Base-by-base conservation (phyloP, 78 protist genomes). In the Chrysochromulina parva region DNA sequence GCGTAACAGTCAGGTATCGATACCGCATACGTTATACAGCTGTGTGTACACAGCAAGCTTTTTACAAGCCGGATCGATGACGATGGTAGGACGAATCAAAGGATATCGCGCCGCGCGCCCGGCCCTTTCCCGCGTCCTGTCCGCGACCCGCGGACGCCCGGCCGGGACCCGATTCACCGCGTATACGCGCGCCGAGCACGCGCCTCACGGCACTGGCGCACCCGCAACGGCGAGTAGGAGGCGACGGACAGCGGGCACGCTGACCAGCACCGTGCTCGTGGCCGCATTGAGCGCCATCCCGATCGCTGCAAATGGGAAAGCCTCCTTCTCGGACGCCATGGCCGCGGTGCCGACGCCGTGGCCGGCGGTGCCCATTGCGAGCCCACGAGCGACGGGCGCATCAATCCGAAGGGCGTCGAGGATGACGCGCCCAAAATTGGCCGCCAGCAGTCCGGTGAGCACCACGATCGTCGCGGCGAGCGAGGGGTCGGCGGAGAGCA, bases 311-410 rank as follows among this genome's bases (percentile, higher is more conserved):
- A 67, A 67, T 3, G 76, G 76, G 48, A 67, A 67, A 14, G 76
- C 76, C 11, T 28, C 76, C 48, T 3, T 17, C 76, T 67, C 76
- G 11, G 3, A 11, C 9, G 76, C 76, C 47, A n/a, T 67, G 76
- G 76, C 76, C 11, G 76, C 76, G 48, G 76, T 67, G 76, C 76
- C 76, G 76, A 67, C n/a, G 28, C 76, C 76, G 48, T 67, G 76
- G 13, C 76, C 76, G 48, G 76, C 76, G 16, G 50, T 2, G 16
- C 76, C 76, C 76, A 67, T 67, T 1, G 76, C 76, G 9, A 67
- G 76, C 50, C 76, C 76, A 14, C 76, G 76, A 11, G 50, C 48
- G 13, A 67, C 76, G 16, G 76, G 69, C 69, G 69, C 16, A 6
- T 6, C 7, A 5, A 62, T 22, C 26, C 69, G 26, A 16, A 62